Evolutionary conservation across 805 yeast genomes (phyloP).

Genomic region (Ogataea thermomethanolica): DNA sequence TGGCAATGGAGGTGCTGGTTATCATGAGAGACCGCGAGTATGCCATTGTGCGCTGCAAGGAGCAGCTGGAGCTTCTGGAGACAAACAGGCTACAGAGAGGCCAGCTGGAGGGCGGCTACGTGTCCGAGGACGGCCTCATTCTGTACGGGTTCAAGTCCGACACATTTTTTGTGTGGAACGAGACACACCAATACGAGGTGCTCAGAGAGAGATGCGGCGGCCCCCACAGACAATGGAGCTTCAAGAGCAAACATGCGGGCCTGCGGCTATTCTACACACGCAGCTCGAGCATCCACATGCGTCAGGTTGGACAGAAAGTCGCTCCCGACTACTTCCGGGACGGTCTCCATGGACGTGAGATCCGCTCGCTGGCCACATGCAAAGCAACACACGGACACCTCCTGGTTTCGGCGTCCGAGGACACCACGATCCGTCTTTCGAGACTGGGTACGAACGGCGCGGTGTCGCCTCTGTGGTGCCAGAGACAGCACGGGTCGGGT

Average conservation of each 20-base stretch:
- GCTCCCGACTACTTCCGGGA: slow-evolving; percentile 36
- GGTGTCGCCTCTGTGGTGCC: slow-evolving; percentile 51
- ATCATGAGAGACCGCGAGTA: slow-evolving; percentile 70
- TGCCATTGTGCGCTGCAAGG: slow-evolving; percentile 33
- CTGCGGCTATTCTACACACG: slow-evolving; percentile 57
- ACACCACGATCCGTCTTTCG: slow-evolving; percentile 70
- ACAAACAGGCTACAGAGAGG: too few species aligned
- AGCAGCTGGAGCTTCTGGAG: slow-evolving; percentile 3
- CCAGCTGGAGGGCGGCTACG: slow-evolving; percentile 46
- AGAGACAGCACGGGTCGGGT: slow-evolving; percentile 85
- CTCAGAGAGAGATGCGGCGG: slow-evolving; percentile 83
- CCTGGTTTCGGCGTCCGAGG: slow-evolving; percentile 83
- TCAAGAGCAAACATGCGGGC: slow-evolving; percentile 28
- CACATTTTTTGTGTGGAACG: slow-evolving; percentile 77
- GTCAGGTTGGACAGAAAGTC: slow-evolving; percentile 27
- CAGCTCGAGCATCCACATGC: slow-evolving; percentile 46
- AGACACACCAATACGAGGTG: slow-evolving; percentile 67
- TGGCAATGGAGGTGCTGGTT: slow-evolving; percentile 32
- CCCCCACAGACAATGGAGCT: slow-evolving; percentile 80
- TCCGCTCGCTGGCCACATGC: slow-evolving; percentile 65
- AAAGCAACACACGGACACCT: slow-evolving; percentile 34
- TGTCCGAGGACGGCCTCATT: slow-evolving; percentile 46
- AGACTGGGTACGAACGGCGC: slow-evolving; percentile 39
- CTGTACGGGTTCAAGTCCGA: slow-evolving; percentile 83
- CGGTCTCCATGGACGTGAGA: slow-evolving; percentile 92